Evolutionary conservation across 257 asterid species (phyloP).

Genomic region (Solanum appendiculatum): DNA sequence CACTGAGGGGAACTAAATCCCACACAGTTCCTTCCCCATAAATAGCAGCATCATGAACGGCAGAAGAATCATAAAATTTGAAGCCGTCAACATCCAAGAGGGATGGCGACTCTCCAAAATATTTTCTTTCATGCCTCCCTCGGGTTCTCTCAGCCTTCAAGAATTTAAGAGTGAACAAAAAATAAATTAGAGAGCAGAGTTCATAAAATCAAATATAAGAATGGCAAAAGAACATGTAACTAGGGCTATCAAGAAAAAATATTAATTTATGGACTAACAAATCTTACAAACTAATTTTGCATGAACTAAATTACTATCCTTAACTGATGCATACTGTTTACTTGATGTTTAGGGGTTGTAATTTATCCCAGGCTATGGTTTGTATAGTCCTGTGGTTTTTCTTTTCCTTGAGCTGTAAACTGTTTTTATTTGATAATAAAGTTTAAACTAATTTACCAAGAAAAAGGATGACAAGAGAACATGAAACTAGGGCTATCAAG

Average conservation of each 20-base stretch:
- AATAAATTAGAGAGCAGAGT: neutral
- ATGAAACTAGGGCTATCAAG: neutral
- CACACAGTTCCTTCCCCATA: slow-evolving; percentile 34
- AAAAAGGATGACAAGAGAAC: neutral
- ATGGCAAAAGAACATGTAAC: neutral
- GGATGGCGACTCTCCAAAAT: neutral
- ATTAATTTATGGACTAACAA: neutral
- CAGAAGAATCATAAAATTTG: slow-evolving; percentile 5
- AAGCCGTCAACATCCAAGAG: neutral
- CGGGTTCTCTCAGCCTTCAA: slow-evolving; percentile 20
- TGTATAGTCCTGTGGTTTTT: neutral
- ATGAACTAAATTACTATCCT: neutral
- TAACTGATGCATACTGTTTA: neutral
- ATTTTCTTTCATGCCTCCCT: slow-evolving; percentile 1
- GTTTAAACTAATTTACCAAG: neutral
- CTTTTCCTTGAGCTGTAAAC: neutral
- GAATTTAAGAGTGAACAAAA: neutral
- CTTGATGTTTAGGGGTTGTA: neutral
- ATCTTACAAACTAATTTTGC: neutral
- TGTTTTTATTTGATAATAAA: neutral
- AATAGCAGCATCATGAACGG: neutral
- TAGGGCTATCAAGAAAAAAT: neutral
- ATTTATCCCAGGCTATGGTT: neutral
- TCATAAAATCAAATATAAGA: neutral
- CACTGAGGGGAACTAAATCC: slow-evolving; percentile 34